Conservation (phyloP, 192 early-diverging fungal species). For the Phycomyces nitens region DNA sequence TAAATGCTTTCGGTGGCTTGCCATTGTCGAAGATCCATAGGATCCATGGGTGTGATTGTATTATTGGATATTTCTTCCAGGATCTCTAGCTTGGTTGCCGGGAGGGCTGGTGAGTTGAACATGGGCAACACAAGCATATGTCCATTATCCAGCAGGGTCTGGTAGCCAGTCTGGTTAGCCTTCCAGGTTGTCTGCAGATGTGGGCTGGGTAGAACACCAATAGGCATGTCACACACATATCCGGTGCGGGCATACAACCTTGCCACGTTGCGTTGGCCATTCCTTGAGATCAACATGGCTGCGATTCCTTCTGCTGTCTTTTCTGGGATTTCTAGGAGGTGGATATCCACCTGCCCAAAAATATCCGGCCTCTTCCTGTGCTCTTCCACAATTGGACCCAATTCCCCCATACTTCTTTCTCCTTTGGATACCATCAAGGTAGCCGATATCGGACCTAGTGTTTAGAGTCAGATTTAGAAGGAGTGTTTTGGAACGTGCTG, state of each 20-base stretch:
- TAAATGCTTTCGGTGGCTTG: constrained; percentile 34
- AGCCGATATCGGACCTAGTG: constrained; percentile 52
- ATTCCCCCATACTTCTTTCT: constrained; percentile 7
- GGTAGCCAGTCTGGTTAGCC: constrained; percentile 30
- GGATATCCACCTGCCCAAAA: constrained; percentile 42
- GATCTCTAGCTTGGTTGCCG: no score
- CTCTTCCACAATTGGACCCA: constrained; percentile 5
- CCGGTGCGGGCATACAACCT: constrained; percentile 49
- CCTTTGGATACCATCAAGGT: constrained; percentile 39
- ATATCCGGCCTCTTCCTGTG: not conserved
- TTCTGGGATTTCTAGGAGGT: constrained; percentile 34
- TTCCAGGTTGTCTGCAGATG: constrained; percentile 31
- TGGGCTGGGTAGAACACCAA: constrained; percentile 40
- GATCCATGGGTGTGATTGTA: constrained; percentile 20
- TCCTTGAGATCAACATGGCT: constrained; percentile 21
- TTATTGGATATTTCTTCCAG: no score
- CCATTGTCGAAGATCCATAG: constrained; percentile 48
- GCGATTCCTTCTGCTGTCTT: not conserved
- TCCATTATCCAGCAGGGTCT: constrained; percentile 34
- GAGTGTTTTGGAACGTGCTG: no score
- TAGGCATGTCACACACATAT: constrained; percentile 40
- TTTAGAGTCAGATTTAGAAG: not conserved
- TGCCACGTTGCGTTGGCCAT: constrained; percentile 49
- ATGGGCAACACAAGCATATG: constrained; percentile 52
- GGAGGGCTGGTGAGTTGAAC: constrained; percentile 35